Conservation (phyloP, 2,329 filamentous ascomycete species). For the Calonectria naviculata region DNA sequence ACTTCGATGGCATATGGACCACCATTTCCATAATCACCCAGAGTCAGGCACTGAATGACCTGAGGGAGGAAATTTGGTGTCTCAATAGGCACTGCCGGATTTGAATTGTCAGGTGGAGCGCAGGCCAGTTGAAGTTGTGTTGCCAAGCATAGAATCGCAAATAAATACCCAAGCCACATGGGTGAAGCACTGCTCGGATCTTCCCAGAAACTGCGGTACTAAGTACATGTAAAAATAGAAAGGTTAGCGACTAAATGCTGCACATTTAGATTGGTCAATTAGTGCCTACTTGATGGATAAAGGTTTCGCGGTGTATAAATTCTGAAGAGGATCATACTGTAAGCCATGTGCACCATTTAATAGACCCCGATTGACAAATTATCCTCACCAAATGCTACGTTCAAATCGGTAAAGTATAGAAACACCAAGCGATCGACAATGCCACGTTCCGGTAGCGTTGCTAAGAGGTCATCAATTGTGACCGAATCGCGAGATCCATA, state of each 20-base stretch:
- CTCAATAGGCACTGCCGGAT: not conserved
- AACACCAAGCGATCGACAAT: constrained; percentile 12
- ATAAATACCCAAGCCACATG: constrained; percentile 18
- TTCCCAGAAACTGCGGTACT: constrained; percentile 18
- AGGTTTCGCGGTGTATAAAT: constrained; percentile 5
- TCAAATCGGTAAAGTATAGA: constrained; percentile 13
- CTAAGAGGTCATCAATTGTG: not conserved
- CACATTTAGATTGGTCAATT: too few relatives aligned
- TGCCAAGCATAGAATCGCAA: constrained; percentile 8
- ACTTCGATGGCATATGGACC: constrained; percentile 16
- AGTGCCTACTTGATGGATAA: constrained; percentile 13
- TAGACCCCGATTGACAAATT: not conserved
- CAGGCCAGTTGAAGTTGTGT: not conserved
- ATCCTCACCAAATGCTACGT: constrained; percentile 3
- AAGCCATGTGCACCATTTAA: too few relatives aligned
- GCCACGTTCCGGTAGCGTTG: not conserved
- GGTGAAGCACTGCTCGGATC: not conserved
- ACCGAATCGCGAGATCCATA: not conserved
- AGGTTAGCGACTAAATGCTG: too few relatives aligned
- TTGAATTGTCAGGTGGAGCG: not conserved
- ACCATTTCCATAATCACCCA: constrained; percentile 10
- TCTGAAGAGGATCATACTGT: not conserved
- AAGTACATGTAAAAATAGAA: too few relatives aligned
- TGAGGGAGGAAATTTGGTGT: not conserved
- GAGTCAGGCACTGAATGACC: constrained; percentile 9